These are phyloP conservation scores for Dactylellina sp. DNA, from an alignment of 2,329 filamentous ascomycete species.

Conservation along the genomic window DNA sequence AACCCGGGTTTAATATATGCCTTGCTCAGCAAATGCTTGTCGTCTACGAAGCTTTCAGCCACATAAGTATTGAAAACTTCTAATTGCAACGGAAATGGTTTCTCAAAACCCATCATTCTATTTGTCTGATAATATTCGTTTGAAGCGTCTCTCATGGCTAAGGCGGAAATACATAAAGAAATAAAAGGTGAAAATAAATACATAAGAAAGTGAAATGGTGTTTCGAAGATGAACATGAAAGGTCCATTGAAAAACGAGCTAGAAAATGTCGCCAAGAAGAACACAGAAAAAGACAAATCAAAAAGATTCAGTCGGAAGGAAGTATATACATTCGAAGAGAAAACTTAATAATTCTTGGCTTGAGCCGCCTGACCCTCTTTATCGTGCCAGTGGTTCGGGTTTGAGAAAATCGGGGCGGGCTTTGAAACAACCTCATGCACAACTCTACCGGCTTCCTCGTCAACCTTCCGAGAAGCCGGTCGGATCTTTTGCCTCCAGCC, in stretches of 20 bases:
- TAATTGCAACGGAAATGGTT: too few species aligned
- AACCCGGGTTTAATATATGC: conserved; percentile 9
- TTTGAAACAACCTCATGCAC: conserved; percentile 50
- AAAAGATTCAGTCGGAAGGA: too few species aligned
- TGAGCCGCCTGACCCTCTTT: not conserved
- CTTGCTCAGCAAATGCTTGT: not conserved
- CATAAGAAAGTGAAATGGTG: not conserved
- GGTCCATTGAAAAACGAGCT: not conserved
- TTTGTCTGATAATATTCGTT: too few species aligned
- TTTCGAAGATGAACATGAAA: not conserved
- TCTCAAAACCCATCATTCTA: too few species aligned
- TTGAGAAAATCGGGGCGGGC: conserved; percentile 26
- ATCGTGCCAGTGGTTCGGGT: conserved; percentile 24
- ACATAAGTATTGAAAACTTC: conserved; percentile 8
- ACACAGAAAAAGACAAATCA: too few species aligned
- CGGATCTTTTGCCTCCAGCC: conserved; percentile 40
- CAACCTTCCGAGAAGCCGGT: conserved; percentile 11
- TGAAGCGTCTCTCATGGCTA: too few species aligned
- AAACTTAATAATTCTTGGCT: too few species aligned
- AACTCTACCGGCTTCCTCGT: conserved; percentile 6
- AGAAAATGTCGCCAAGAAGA: too few species aligned
- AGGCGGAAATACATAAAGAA: too few species aligned
- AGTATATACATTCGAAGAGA: conserved; percentile 8
- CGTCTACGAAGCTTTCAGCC: conserved; percentile 29
- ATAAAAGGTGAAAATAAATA: not conserved